These are phyloP conservation scores for Colletotrichum nymphaeae DNA, from an alignment of 2,329 filamentous ascomycete genomes.

Conservation along the genomic window DNA sequence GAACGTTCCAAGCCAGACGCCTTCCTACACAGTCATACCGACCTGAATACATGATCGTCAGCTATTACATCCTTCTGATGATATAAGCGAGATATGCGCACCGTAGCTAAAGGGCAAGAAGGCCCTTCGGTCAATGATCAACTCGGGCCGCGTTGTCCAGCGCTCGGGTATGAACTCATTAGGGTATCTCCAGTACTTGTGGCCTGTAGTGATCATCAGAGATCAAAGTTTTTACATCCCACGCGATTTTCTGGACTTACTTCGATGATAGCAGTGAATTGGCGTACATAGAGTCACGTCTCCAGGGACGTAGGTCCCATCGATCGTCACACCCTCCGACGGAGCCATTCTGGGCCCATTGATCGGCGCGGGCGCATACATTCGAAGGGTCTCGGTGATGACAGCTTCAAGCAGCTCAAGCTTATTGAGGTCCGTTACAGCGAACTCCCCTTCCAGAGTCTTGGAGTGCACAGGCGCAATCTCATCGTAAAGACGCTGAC, in stretches of 20 bases:
- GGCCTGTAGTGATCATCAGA: neutral
- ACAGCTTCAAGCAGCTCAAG: conserved; percentile 40
- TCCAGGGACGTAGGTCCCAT: conserved; percentile 42
- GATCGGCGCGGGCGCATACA: conserved; percentile 42
- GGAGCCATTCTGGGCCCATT: conserved; percentile 42
- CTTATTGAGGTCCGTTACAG: conserved; percentile 35
- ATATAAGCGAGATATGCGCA: neutral
- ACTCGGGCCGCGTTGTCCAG: conserved; percentile 38
- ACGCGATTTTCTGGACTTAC: neutral
- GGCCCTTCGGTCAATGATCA: conserved; percentile 37
- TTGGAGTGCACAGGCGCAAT: conserved; percentile 32
- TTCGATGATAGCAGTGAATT: conserved; percentile 22
- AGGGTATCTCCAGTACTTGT: conserved; percentile 29
- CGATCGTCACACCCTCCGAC: conserved; percentile 40
- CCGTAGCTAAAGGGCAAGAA: conserved; percentile 28
- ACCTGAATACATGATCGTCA: neutral
- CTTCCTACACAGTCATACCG: conserved; percentile 31
- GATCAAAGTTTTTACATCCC: too few species aligned
- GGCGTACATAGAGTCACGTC: conserved; percentile 30
- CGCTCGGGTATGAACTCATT: conserved; percentile 39
- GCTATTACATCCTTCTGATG: neutral
- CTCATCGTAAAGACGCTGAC: conserved; percentile 26
- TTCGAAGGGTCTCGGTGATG: conserved; percentile 44
- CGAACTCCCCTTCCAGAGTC: conserved; percentile 37
- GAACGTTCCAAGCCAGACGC: conserved; percentile 25